Evolutionary conservation across 371 early-diverging fungal genomes (phyloP), one percentile per base, ranked within the genome.

Genomic region (Lichtheimia ornata): DNA sequence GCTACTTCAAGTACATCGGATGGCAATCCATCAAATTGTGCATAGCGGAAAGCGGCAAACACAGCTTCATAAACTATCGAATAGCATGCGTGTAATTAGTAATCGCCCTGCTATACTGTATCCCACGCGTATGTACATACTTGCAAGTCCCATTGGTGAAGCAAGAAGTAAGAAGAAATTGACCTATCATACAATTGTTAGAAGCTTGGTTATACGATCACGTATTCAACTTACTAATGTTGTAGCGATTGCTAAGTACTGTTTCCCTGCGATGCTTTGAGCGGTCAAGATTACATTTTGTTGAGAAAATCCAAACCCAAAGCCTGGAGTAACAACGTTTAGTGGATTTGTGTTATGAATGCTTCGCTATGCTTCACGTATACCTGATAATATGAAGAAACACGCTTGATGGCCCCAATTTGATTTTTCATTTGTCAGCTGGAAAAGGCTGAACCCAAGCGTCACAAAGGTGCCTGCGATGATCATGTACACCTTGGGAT

Each of bases 231-330:
- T 73, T 15, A 73, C 63, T 60, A 81, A 69, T 11, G 84, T 71
- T n/a, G 92, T 87, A 41, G 79, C 85, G 20, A 90, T 71, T 17
- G 91, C 85, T 53, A 87, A 79, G 59, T 87, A 83, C 45, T 69
- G 71, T 24, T 66, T 64, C 14, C 51, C 69, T 5, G 85, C 86
- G 4, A 79, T 53, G 0, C 80, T 71, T 68, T 89, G 91, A 9
- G 74, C 78, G 0, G 76, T 82, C 15, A 89, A 69, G 20, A 86
- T 76, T 35, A 66, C 64, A 40, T 84, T 83, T 69, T 90, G 89
- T 66, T 87, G 79, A 15, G 81, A 76, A 18, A 87, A 49, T 22
- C 90, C 90, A 17, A 86, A 64, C 18, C 88, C 88, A 5, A 84
- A 66, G 28, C 50, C 53, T 59, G 17, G 2, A 17, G 24, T 5